Evolutionary conservation across 805 yeast species (phyloP).

Genomic region (Candida ortonii): DNA sequence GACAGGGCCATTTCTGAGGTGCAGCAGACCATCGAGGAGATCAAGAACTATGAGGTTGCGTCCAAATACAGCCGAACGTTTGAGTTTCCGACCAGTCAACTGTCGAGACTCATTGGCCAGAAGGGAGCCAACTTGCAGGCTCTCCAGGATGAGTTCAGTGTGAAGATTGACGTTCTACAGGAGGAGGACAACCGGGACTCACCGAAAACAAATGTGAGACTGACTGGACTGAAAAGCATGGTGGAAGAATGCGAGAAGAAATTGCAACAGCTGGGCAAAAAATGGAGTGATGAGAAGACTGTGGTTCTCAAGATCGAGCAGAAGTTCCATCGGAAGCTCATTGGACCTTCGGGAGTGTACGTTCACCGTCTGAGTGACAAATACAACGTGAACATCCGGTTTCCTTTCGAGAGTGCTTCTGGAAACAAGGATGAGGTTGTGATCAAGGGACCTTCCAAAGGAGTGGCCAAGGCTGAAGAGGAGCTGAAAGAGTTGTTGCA

Average conservation of each 20-base stretch:
- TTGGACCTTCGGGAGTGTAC: slow-evolving; percentile 80
- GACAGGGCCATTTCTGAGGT: slow-evolving; percentile 51
- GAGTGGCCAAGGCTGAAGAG: slow-evolving; percentile 77
- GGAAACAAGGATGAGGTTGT: slow-evolving; percentile 59
- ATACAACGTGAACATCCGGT: slow-evolving; percentile 75
- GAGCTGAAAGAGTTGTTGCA: slow-evolving; percentile 80
- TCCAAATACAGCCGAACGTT: slow-evolving; percentile 44
- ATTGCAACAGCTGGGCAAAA: slow-evolving; percentile 58
- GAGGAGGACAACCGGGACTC: slow-evolving; percentile 44
- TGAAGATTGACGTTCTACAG: slow-evolving; percentile 65
- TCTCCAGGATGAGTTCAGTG: slow-evolving; percentile 70
- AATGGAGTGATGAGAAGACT: slow-evolving; percentile 78
- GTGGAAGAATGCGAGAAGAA: slow-evolving; percentile 68
- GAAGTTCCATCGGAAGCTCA: slow-evolving; percentile 74
- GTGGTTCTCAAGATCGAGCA: slow-evolving; percentile 66
- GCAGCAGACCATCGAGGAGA: slow-evolving; percentile 47
- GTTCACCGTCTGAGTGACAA: slow-evolving; percentile 84
- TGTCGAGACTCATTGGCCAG: slow-evolving; percentile 86
- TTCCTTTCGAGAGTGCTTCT: slow-evolving; percentile 55
- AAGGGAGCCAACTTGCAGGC: slow-evolving; percentile 73
- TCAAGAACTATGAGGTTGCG: slow-evolving; percentile 38
- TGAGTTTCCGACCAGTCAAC: slow-evolving; percentile 61
- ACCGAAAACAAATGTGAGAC: slow-evolving; percentile 47
- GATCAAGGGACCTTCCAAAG: slow-evolving; percentile 86
- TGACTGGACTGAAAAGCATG: slow-evolving; percentile 77